Evolutionary conservation across 495 filamentous ascomycete species (phyloP), one percentile per base, ranked within the genome.

Genomic region (Massariosphaeria phaeospora): DNA sequence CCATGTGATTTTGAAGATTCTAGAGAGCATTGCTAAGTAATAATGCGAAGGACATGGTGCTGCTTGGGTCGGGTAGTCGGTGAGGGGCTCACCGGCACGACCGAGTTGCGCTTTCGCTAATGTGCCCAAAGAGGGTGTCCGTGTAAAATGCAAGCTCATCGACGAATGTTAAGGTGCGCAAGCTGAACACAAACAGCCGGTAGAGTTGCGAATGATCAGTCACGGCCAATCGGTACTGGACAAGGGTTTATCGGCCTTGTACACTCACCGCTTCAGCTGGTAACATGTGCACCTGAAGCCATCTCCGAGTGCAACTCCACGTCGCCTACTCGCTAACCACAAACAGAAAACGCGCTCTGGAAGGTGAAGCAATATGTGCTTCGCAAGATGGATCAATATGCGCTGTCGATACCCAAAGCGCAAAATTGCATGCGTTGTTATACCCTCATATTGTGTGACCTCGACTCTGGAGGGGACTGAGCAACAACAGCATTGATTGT

Each of bases 251-350:
- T 30, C 40, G 27, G 11, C 52, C 44, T 49, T 13, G 7, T 27
- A 33, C 15, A 40, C 44, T 36, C 51, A 48, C 52, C 44, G 52
- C 44, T 40, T 25, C 52, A 41, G 48, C 56, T 59, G 13, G 36
- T 33, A 38, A 27, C 15, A 15, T 35, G 20, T 23, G 20, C 29
- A 38, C 1, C n/a, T 25, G 21, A 41, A n/a, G n/a, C 13, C 48
- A 18, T 25, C 20, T 21, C 39, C 25, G 13, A 34, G 15, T 18
- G 15, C 31, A 31, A 35, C 34, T 24, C 31, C 23, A 20, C 12
- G 23, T 49, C 30, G 7, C 21, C 13, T 8, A 30, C 11, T 20
- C 9, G 13, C 13, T 18, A 30, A 36, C 31, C n/a, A 4, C 3
- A 40, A 40, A 21, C n/a, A 21, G 38, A 2, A 40, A 40, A 40